Evolutionary conservation across 1,284 basidiomycete genomes (phyloP).

Genomic region (Mycena citricolor): DNA sequence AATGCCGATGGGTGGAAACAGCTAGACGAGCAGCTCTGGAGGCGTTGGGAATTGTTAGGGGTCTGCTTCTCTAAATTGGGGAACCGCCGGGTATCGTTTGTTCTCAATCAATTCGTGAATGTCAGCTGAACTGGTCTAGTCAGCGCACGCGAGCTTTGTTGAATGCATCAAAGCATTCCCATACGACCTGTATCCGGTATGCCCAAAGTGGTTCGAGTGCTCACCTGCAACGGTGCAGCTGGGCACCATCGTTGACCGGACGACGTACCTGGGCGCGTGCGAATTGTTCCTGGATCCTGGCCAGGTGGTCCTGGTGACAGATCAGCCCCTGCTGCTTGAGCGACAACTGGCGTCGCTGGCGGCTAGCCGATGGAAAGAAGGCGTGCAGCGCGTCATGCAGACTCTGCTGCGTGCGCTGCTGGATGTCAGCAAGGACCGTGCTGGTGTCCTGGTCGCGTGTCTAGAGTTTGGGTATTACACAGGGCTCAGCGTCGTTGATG

Average conservation of each 20-base stretch:
- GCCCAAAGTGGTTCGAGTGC: conserved; percentile 38
- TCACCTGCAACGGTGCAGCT: conserved; percentile 51
- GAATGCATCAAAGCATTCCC: conserved; percentile 56
- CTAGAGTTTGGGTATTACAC: conserved; percentile 59
- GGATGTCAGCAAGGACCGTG: conserved; percentile 48
- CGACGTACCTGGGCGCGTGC: conserved; percentile 63
- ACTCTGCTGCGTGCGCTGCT: conserved; percentile 50
- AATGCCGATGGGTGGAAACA: conserved; percentile 55
- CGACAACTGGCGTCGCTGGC: conserved; percentile 58
- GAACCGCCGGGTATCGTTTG: conserved; percentile 66
- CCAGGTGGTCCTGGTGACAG: conserved; percentile 50
- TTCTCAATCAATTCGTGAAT: conserved; percentile 11
- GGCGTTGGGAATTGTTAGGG: conserved; percentile 78
- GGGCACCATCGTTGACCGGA: conserved; percentile 56
- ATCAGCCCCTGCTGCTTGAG: no score
- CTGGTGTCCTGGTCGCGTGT: conserved; percentile 49
- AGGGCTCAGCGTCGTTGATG: no score
- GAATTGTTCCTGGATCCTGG: conserved; percentile 56
- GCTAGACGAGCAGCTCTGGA: conserved; percentile 61
- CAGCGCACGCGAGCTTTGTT: conserved; percentile 58
- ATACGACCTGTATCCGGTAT: conserved; percentile 40
- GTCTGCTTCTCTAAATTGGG: conserved; percentile 73
- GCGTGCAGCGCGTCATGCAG: conserved; percentile 39
- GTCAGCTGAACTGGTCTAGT: conserved; percentile 35
- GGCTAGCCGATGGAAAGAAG: conserved; percentile 54